Evolutionary conservation across 805 yeast species (phyloP).

Genomic region (Sugiyamaella smithiae): DNA sequence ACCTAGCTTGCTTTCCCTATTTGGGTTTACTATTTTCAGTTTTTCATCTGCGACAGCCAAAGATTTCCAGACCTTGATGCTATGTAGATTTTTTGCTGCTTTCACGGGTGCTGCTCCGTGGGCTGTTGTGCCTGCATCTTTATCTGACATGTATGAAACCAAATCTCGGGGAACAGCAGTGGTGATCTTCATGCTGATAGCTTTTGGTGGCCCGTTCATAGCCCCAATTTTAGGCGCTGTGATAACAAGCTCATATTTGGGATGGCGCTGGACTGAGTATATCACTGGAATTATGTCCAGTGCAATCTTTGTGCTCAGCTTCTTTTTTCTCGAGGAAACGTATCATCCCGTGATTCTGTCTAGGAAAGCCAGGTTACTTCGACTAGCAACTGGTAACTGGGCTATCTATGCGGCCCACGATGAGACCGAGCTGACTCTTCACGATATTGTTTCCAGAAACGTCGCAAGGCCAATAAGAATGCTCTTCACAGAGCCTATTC

Average conservation of each 20-base stretch:
- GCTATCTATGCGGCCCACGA: constrained; percentile 78
- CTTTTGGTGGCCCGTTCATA: constrained; percentile 74
- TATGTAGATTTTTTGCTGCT: constrained; percentile 79
- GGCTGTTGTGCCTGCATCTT: constrained; percentile 82
- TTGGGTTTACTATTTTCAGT: constrained; percentile 57
- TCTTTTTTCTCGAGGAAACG: constrained; percentile 59
- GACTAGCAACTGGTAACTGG: constrained; percentile 76
- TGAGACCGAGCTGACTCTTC: constrained; percentile 51
- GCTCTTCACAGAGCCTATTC: constrained; percentile 68
- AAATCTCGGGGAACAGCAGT: constrained; percentile 72
- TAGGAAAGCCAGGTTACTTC: constrained; percentile 58
- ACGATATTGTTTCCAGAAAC: constrained; percentile 60
- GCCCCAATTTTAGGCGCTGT: constrained; percentile 81
- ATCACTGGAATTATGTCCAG: constrained; percentile 61
- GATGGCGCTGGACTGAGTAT: constrained; percentile 85
- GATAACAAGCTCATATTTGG: constrained; percentile 51
- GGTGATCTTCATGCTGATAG: constrained; percentile 65
- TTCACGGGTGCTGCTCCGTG: constrained; percentile 80
- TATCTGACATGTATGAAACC: constrained; percentile 76
- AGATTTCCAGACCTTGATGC: constrained; percentile 70
- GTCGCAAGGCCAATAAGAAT: constrained; percentile 65
- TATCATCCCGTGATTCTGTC: constrained; percentile 68
- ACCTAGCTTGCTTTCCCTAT: constrained; percentile 53
- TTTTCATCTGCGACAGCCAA: constrained; percentile 78
- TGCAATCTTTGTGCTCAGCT: constrained; percentile 39